Evolutionary conservation across 805 yeast genomes (phyloP), one percentile per base, ranked within the genome.

Genomic region (Saccharomycopsis microspora): DNA sequence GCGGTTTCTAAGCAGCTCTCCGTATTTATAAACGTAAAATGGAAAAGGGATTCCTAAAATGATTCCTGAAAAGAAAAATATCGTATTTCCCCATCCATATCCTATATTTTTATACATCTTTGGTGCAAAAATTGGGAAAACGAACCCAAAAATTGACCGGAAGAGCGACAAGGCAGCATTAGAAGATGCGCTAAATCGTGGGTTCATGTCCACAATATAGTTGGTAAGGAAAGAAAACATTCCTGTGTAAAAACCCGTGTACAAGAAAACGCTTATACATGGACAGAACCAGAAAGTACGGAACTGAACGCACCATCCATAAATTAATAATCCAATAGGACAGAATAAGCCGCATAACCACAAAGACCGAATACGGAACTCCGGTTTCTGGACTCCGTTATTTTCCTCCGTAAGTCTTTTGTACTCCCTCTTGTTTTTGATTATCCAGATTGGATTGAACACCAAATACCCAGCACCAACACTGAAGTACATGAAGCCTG

Each of bases 201-300:
- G 80, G 58, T 80, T 82, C 72, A 81, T 75, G 54, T 83, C 88
- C 43, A 84, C 80, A 54, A 84, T 64, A 56, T 84, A 84, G 54
- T 74, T 74, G 54, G 79, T 43, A n/a, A 49, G 11, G 9, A 41
- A 42, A 28, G 80, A 51, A 76, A 72, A 29, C 77, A 67, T 56
- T 76, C 85, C 64, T 80, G 82, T 27, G 78, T 78, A 5, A 78
- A 75, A 50, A 78, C 71, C 38, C 78, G 61, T 3, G 76, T 76
- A 58, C 73, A 71, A 3, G 79, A 78, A 58, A 77, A 79, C 33
- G 80, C 64, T 5, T 64, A 73, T 28, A 77, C 69, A 5, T 85
- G 86, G 84, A 69, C 79, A 72, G 39, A 81, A 68, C 81, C 83
- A 82, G 46, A 68, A 75, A 39, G 75, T 56, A 31, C 71, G 58